Base-by-base conservation (phyloP, 2,329 filamentous ascomycete species). In the Teratosphaeria epicoccoides region DNA sequence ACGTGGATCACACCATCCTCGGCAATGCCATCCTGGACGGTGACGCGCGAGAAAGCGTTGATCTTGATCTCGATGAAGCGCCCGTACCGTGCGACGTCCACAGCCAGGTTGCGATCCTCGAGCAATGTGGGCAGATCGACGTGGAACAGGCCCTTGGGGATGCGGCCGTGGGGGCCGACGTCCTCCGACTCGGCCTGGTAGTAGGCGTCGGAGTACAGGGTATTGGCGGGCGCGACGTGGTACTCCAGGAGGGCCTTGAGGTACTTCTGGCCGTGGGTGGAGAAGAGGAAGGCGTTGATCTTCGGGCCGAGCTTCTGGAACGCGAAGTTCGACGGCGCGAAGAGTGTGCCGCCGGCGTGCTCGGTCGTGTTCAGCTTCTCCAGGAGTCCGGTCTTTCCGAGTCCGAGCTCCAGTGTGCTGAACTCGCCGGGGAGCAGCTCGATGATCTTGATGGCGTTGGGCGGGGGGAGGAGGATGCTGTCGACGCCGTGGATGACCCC, bases 201-300 rank as follows among this genome's bases (percentile, higher is more conserved):
- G 64, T 84, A 87, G 4, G 83, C 85, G 64, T 95, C 90, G 5
- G 84, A 87, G 74, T 95, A 96, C 0, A 95, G 71, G 0, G 86
- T 90, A 53, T 82, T 77, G 62, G 87, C 81, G 43, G 82, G 77
- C 1, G 85, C 84, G 47, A 90, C 76, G 62, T 91, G 86, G 65
- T 94, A 94, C 71, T 87, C 75, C 14, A 94, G 74, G 45, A 95
- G 72, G 0, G 87, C 87, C 58, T 79, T 81, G 17, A 96, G 78
- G 65, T 88, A 95, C 67, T 83, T 83, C 57, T 78, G 73, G 1
- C 90, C 90, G 49, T 76, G 78, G 24, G 79, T 74, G 53, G 84
- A 87, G 76, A 96, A 96, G 3, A 96, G 75, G 76, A 95, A 96
- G 22, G 83, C 86, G 64, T 91, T 94, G 61, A 84, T 80, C 51